These are phyloP conservation scores for Aegilops tauschii DNA, from an alignment of 176 grass and related monocot species.

Conservation along the genomic window DNA sequence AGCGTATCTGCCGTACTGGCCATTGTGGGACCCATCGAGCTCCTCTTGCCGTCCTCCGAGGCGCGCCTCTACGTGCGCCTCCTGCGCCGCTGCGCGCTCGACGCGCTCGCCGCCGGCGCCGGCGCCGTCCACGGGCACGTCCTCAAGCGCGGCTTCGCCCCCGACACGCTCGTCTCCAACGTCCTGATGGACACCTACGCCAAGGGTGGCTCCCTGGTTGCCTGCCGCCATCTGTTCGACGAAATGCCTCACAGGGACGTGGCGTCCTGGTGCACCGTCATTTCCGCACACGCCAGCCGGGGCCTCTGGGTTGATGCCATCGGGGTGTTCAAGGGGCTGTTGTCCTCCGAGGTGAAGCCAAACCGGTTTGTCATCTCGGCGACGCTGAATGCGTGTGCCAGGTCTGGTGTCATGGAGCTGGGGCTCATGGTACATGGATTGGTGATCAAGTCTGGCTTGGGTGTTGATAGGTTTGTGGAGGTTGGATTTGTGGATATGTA, in stretches of 20 bases:
- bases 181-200: slow-evolving; percentile 79
- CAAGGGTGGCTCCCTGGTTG: slow-evolving; percentile 48
- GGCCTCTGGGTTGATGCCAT: slow-evolving; percentile 48
- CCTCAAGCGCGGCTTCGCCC: slow-evolving; percentile 54
- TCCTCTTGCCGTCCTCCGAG: slow-evolving; percentile 56
- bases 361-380: slow-evolving; percentile 78
- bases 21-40: slow-evolving; percentile 71
- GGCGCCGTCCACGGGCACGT: slow-evolving; percentile 62
- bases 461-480: slow-evolving; percentile 73
- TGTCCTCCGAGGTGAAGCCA: slow-evolving; percentile 39
- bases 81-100: slow-evolving; percentile 66
- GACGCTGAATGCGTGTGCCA: slow-evolving; percentile 54
- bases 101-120: slow-evolving; percentile 40
- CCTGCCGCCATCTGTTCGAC: slow-evolving; percentile 57
- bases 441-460: slow-evolving; percentile 57
- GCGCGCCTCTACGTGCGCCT: slow-evolving; percentile 70
- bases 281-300: slow-evolving; percentile 49
- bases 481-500: slow-evolving; percentile 77
- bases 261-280: slow-evolving; percentile 76
- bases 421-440: slow-evolving; percentile 76
- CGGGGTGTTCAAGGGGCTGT: slow-evolving; percentile 49
- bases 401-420: slow-evolving; percentile 52
- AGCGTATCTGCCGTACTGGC: slow-evolving; percentile 55
- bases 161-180: slow-evolving; percentile 66
- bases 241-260: slow-evolving; percentile 80